Percentiles rank a stretch among this genome's conserved stretches.
These are phyloP conservation scores for Colletotrichum agaves DNA, from an alignment of 2,329 filamentous ascomycete genomes.

Conservation along the genomic window DNA sequence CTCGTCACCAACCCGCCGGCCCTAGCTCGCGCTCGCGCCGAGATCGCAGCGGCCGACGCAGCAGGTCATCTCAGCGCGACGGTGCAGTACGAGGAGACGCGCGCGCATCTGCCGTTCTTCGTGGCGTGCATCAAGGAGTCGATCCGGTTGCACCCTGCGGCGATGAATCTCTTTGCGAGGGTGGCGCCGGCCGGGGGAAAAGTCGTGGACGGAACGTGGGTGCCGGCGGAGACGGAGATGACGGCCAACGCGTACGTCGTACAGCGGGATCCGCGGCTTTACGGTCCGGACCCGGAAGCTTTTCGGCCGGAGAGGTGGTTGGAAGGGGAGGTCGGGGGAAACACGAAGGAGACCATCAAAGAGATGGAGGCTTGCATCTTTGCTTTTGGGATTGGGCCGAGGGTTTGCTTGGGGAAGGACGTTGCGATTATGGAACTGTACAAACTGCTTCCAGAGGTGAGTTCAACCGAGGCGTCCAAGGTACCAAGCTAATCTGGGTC, in stretches of 20 bases:
- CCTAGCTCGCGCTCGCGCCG: not conserved
- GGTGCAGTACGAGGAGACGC: constrained; percentile 20
- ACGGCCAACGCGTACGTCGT: constrained; percentile 47
- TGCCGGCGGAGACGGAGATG: constrained; percentile 18
- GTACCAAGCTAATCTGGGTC: not conserved
- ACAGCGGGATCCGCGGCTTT: constrained; percentile 47
- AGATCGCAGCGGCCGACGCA: not conserved
- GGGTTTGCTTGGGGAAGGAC: constrained; percentile 15
- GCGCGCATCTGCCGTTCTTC: constrained; percentile 19
- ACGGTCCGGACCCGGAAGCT: constrained; percentile 45
- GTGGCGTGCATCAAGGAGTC: constrained; percentile 28
- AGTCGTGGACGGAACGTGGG: constrained; percentile 19
- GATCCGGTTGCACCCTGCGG: constrained; percentile 13
- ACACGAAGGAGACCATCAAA: not conserved
- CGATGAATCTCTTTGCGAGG: constrained; percentile 11
- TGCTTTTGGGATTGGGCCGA: constrained; percentile 15
- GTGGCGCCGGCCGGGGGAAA: constrained; percentile 14
- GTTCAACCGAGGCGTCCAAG: not conserved
- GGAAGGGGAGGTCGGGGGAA: constrained; percentile 36
- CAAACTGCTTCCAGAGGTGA: constrained; percentile 17
- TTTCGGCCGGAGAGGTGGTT: constrained; percentile 57
- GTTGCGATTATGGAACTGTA: constrained; percentile 21
- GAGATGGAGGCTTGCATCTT: constrained; percentile 19
- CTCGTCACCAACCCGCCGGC: not conserved
- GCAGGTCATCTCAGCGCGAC: not conserved